Evolutionary conservation across 2,329 filamentous ascomycete genomes (phyloP), one percentile per base, ranked within the genome.

Genomic region (Rachicladosporium sp.): DNA sequence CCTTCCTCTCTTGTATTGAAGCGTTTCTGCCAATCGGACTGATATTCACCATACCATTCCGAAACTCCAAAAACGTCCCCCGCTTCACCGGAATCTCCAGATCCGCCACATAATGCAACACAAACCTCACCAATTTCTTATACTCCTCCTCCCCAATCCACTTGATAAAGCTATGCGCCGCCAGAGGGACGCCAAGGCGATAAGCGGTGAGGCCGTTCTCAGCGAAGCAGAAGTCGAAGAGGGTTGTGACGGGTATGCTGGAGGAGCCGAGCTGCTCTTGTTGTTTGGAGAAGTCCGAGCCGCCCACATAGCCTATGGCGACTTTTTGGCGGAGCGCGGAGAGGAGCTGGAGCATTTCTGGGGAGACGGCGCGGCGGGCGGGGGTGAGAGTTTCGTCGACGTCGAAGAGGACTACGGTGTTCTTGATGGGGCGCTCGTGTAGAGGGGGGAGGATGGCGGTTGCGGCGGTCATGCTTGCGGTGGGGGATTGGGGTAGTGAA

Each of bases 191-290:
- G 54, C 89, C 91, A 56, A 88, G 67, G 57, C 87, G 86, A 72
- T 74, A 93, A 33, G 89, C 91, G 2, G 83, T 93, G 51, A 98
- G 76, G 8, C 91, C 91, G 67, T 98, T 98, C 70, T 98, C 91
- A 43, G 87, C 71, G 69, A 98, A 98, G 75, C 82, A 91, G 69
- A 85, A 98, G 71, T 98, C 91, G 70, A 98, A 98, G 55, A 96
- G 78, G 46, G 76, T 70, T 38, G 79, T 87, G 45, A 96, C 89
- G 51, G 69, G 61, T 51, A 80, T 72, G 42, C 73, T 67, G 19
- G 74, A 61, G 3, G 76, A 73, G 60, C 87, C 87, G 46, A 96
- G 76, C 68, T 96, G 89, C 65, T 96, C 91, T 65, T 96, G 86
- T 67, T 96, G 91, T 71, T 98, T 96, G 60, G 64, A 68, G 46